These are phyloP conservation scores for Entamoeba invadens DNA, from an alignment of 208 protist genomes.

Conservation along the genomic window DNA sequence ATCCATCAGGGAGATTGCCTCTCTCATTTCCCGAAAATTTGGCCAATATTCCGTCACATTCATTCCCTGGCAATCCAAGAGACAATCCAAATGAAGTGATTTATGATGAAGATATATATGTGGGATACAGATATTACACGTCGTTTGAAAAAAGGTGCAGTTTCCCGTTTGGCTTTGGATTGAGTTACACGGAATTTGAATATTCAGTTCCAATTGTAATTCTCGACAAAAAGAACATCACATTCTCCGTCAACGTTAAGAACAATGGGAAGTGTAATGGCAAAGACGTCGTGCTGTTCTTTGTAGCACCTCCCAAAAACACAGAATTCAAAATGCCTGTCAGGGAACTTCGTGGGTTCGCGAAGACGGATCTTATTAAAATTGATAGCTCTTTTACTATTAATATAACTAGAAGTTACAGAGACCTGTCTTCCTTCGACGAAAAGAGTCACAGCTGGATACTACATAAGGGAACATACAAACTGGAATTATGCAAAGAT, in stretches of 20 bases:
- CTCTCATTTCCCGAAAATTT: neutral
- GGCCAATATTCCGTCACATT: neutral
- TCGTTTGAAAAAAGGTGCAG: neutral
- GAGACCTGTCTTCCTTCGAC: neutral
- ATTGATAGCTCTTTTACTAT: neutral
- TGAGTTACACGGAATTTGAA: neutral
- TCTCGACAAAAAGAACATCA: neutral
- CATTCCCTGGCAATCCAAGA: neutral
- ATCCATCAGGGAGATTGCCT: neutral
- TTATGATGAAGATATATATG: neutral
- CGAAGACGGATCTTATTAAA: neutral
- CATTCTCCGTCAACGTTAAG: neutral
- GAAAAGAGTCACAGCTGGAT: neutral
- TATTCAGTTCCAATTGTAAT: neutral
- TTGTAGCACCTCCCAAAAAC: neutral
- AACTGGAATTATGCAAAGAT: neutral
- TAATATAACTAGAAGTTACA: neutral
- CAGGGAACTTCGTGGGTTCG: neutral
- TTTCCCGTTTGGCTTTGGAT: neutral
- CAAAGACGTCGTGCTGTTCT: neutral
- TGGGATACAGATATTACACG: neutral
- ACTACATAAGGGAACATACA: neutral
- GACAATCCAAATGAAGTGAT: neutral
- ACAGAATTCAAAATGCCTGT: neutral
- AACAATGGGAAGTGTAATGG: neutral